Conservation (phyloP, 2,329 filamentous ascomycete genomes). For the Ceratocystis variospora region DNA sequence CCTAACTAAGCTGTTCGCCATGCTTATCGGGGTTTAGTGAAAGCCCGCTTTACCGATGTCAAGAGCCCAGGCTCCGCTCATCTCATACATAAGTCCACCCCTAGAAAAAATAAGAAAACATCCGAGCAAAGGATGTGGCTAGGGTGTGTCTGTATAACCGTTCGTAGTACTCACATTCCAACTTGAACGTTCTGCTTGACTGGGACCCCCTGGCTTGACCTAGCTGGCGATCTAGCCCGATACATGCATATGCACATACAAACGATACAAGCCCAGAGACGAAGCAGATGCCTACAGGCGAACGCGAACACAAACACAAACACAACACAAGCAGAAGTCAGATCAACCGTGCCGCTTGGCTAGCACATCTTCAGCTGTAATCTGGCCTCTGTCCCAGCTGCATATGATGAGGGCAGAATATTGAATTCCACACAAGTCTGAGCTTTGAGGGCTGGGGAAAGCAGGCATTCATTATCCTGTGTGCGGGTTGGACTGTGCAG, state of each 20-base stretch:
- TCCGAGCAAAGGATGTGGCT: background rate
- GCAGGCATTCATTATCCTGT: too few relatives aligned
- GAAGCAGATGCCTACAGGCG: background rate
- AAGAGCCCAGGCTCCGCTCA: conserved; percentile 1
- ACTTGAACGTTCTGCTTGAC: too few relatives aligned
- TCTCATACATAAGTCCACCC: background rate
- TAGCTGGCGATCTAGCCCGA: background rate
- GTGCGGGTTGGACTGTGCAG: too few relatives aligned
- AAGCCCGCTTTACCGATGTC: conserved; percentile 6
- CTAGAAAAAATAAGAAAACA: background rate
- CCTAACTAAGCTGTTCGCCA: background rate
- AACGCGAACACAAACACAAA: too few relatives aligned
- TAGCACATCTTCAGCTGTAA: too few relatives aligned
- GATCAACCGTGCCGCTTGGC: too few relatives aligned
- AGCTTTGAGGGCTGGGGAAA: too few relatives aligned
- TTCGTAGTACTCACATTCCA: background rate
- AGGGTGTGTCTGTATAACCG: background rate
- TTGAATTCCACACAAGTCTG: too few relatives aligned
- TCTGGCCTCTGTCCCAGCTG: too few relatives aligned
- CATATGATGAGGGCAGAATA: too few relatives aligned
- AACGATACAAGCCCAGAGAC: background rate
- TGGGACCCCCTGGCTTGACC: background rate
- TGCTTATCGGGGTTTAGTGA: conserved; percentile 11
- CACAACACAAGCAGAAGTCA: too few relatives aligned
- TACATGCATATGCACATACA: background rate